A percentile compares a stretch with the other conserved stretches of the same genome.
Conservation (phyloP, 352 stramenopile genomes). For the Phytophthora hybrid region DNA sequence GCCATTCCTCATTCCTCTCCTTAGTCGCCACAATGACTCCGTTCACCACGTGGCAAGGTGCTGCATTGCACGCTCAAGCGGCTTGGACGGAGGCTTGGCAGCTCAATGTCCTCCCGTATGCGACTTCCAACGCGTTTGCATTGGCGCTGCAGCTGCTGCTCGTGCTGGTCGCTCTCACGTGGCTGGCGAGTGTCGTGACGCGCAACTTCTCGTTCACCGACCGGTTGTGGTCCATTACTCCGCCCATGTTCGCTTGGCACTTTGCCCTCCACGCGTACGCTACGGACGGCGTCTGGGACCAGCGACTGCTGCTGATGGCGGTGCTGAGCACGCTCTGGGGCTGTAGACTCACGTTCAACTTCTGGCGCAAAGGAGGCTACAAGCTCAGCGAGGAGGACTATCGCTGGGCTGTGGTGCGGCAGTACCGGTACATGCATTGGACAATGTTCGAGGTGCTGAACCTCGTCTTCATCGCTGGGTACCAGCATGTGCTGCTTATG, state of each 20-base stretch:
- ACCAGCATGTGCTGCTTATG: slow-evolving; percentile 90
- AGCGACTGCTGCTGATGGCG: slow-evolving; percentile 81
- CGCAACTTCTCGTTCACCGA: slow-evolving; percentile 93
- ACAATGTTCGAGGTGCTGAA: slow-evolving; percentile 93
- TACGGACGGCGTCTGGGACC: slow-evolving; percentile 63
- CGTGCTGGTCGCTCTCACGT: slow-evolving; percentile 55
- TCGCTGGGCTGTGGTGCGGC: slow-evolving; percentile 87
- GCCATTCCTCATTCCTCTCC: slow-evolving; percentile 20
- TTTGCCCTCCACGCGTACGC: slow-evolving; percentile 68
- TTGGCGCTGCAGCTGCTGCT: slow-evolving; percentile 59
- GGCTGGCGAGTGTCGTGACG: slow-evolving; percentile 74
- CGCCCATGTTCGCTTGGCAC: slow-evolving; percentile 89
- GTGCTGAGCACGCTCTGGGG: slow-evolving; percentile 89
- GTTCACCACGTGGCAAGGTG: slow-evolving; percentile 39
- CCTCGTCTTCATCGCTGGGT: slow-evolving; percentile 91
- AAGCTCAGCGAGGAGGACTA: slow-evolving; percentile 93
- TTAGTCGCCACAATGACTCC: slow-evolving; percentile 26
- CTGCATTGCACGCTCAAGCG: slow-evolving; percentile 41
- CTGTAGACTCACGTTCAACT: slow-evolving; percentile 91
- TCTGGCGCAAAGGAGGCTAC: slow-evolving; percentile 93
- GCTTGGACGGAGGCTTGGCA: slow-evolving; percentile 46
- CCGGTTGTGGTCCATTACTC: slow-evolving; percentile 93
- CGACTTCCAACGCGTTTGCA: slow-evolving; percentile 45
- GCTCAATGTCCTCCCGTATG: slow-evolving; percentile 50
- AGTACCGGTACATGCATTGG: slow-evolving; percentile 80